These are phyloP conservation scores for Colletotrichum cereale DNA, from an alignment of 2,329 filamentous ascomycete genomes.

Conservation along the genomic window DNA sequence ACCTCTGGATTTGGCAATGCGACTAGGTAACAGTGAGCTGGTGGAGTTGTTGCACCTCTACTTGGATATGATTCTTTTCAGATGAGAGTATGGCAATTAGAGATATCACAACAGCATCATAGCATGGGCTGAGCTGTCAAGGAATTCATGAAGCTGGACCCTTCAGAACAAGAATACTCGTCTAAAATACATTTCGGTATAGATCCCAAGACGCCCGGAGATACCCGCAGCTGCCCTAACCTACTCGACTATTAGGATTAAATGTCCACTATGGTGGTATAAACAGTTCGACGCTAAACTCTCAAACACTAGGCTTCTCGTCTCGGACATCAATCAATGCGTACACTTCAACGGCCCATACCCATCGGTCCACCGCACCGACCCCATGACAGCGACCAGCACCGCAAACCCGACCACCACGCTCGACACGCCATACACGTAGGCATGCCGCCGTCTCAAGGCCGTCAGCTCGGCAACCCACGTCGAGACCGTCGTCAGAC, in stretches of 20 bases:
- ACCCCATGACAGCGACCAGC: conserved; percentile 80
- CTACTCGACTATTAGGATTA: not conserved
- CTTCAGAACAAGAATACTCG: no score
- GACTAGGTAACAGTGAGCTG: not conserved
- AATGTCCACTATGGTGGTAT: not conserved
- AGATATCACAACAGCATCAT: not conserved
- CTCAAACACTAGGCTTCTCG: no score
- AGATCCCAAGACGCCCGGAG: not conserved
- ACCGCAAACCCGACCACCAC: conserved; percentile 69
- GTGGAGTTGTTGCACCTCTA: not conserved
- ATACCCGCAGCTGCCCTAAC: not conserved
- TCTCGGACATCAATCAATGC: not conserved
- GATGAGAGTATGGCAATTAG: no score
- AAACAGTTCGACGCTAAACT: not conserved
- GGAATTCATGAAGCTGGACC: not conserved
- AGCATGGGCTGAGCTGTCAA: not conserved
- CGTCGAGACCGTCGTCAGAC: conserved; percentile 75
- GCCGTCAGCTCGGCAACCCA: conserved; percentile 73
- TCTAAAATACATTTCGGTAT: not conserved
- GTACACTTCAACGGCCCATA: conserved; percentile 60
- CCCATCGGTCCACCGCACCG: conserved; percentile 76
- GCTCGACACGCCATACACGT: conserved; percentile 75
- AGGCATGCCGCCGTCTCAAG: conserved; percentile 67
- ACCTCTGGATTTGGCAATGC: not conserved
- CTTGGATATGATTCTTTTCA: no score